phyloP scores from a whole-genome alignment of 2,329 filamentous ascomycete species.

The Nemania sp. region DNA sequence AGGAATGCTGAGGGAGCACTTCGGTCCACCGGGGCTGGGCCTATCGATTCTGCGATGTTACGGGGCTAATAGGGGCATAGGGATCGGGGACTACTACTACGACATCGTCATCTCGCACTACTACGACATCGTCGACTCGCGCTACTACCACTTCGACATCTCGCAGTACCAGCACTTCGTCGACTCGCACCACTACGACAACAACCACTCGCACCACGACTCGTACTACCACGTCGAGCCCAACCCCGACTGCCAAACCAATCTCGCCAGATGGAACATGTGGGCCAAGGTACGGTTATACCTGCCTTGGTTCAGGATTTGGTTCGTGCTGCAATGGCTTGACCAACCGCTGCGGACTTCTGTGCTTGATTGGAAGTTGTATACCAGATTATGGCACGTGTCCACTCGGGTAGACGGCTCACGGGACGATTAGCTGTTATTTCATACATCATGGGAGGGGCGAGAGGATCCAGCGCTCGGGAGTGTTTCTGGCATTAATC shows the following conservation, averaged over 20 bases:
- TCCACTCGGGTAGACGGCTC: conserved; percentile 10
- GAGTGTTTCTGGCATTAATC: conserved; percentile 19
- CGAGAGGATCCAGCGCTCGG: neutral
- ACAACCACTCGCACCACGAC: conserved; percentile 40
- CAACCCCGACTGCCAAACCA: conserved; percentile 38
- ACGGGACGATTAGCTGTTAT: neutral
- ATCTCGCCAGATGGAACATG: conserved; percentile 42
- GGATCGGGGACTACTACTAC: conserved; percentile 6
- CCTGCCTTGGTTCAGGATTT: conserved; percentile 38
- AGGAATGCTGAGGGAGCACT: neutral
- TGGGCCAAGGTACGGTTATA: conserved; percentile 39
- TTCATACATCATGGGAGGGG: conserved; percentile 8
- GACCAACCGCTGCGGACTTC: conserved; percentile 35
- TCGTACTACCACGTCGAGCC: conserved; percentile 28
- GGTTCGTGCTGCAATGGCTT: conserved; percentile 41
- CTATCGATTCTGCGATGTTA: neutral
- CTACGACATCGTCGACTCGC: conserved; percentile 31
- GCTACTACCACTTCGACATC: conserved; percentile 24
- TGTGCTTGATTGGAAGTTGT: conserved; percentile 42
- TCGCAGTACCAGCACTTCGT: conserved; percentile 38
- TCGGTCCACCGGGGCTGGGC: neutral
- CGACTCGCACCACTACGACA: conserved; percentile 36
- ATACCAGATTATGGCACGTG: conserved; percentile 39
- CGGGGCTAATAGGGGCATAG: conserved; percentile 8
- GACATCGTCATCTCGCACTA: conserved; percentile 16